These are phyloP conservation scores for Rhododendron ovatum DNA, from an alignment of 148 eudicot genomes.

Conservation along the genomic window DNA sequence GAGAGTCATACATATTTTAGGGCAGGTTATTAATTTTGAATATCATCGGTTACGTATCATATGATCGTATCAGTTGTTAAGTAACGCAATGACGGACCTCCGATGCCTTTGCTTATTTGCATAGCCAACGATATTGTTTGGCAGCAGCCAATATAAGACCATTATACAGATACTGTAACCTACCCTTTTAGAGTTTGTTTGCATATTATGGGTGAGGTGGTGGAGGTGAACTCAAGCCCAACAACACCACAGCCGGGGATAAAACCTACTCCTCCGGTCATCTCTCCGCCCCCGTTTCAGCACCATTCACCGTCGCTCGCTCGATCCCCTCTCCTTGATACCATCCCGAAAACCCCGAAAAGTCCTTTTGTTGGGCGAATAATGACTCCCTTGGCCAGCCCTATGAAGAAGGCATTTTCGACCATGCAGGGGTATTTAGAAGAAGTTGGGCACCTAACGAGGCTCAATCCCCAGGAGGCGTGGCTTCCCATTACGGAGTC, in stretches of 20 bases:
- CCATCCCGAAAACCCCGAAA: constrained; percentile 20
- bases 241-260: neutral
- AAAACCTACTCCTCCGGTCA: neutral
- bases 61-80: too few species aligned
- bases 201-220: neutral
- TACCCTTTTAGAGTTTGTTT: too few species aligned
- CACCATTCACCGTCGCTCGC: neutral
- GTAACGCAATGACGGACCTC: too few species aligned
- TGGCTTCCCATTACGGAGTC: constrained; percentile 21
- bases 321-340: neutral
- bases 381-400: constrained; percentile 6
- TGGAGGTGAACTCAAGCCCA: neutral
- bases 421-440: constrained; percentile 45
- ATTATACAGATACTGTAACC: too few species aligned
- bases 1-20: neutral
- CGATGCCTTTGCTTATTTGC: too few species aligned
- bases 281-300: constrained; percentile 6
- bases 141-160: too few species aligned
- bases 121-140: too few species aligned
- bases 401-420: constrained; percentile 6
- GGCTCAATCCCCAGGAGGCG: constrained; percentile 10
- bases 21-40: neutral
- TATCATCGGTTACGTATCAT: neutral
- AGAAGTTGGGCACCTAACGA: constrained; percentile 27
- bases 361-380: constrained; percentile 48